Base-by-base conservation (phyloP, 306 rosid genomes). In the Casuarina glauca region DNA sequence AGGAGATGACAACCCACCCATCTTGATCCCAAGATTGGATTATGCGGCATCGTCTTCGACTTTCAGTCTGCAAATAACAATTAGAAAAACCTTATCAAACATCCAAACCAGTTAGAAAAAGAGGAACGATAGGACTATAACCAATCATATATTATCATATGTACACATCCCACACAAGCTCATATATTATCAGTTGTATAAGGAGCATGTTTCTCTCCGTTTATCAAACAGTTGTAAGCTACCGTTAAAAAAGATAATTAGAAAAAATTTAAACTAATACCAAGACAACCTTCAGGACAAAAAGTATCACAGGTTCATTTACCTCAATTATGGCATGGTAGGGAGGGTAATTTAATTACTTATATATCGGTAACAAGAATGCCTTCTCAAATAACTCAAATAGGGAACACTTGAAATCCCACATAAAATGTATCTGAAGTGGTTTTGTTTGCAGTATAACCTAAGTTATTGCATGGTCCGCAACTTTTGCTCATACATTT, bases 1-100 rank as follows among this genome's bases (percentile, higher is more conserved):
- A 51, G 74, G 20, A 19, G 57, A 15, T 51, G 57, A 15, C 4
- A 79, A 76, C 97, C 58, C 76, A 91, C 99, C 99, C 97, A 82
- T 95, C 99, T 84, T 95, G 99, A 82, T 91, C 96, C 97, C 90
- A 84, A 50, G 96, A 88, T 72, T 80, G 90, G 78, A 87, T 72
- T 71, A 91, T 91, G 51, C 75, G 89, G 83, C 93, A 90, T 81
- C 99, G 84, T 80, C 97, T 83, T 52, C 88, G 93, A 86, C 99
- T 90, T 88, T 91, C 97, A 82, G 93, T 87, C 98, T 95, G 97
- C 86, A 76, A 66, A 62, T 62, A 81, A 61, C 8, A 61, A 4
- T 32, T 11, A n/a, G 43, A 61, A 4, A 61, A 35, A 4, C 16
- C 35, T 67, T 42, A 9, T 12, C 58, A 45, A 35, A 51, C 15